These are phyloP conservation scores for Starmerella tilneyi DNA, from an alignment of 805 yeast genomes.

Conservation along the genomic window DNA sequence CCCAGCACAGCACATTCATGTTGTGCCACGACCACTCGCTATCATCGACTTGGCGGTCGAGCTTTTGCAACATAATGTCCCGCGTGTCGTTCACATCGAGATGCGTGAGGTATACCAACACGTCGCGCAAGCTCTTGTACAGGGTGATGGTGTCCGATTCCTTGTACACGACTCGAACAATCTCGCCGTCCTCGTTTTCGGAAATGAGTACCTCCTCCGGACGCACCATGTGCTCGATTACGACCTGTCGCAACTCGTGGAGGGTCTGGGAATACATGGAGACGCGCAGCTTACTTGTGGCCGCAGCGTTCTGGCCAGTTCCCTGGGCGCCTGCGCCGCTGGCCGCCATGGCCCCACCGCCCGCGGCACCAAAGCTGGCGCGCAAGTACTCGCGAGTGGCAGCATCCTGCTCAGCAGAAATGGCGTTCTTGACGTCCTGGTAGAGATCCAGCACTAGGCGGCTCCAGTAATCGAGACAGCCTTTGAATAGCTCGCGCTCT, in stretches of 20 bases:
- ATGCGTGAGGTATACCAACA: slow-evolving; percentile 87
- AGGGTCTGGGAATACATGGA: slow-evolving; percentile 71
- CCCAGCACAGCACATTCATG: slow-evolving; percentile 96
- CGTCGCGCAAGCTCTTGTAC: slow-evolving; percentile 92
- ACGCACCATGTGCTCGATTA: slow-evolving; percentile 94
- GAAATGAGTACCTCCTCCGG: slow-evolving; percentile 97
- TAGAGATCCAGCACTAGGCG: slow-evolving; percentile 72
- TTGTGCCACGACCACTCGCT: slow-evolving; percentile 99
- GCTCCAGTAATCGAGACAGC: slow-evolving; percentile 91
- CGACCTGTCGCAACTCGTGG: slow-evolving; percentile 77
- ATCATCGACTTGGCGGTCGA: slow-evolving; percentile 88
- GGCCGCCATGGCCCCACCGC: slow-evolving; percentile 25
- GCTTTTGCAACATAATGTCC: slow-evolving; percentile 81
- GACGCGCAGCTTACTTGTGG: slow-evolving; percentile 45
- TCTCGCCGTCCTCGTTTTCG: slow-evolving; percentile 98
- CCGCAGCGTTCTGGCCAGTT: slow-evolving; percentile 48
- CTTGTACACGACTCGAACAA: slow-evolving; percentile 91
- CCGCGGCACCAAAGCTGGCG: slow-evolving; percentile 28
- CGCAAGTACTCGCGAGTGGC: slow-evolving; percentile 49
- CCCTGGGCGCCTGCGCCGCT: slow-evolving; percentile 42
- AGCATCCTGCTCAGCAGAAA: slow-evolving; percentile 62
- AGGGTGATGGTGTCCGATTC: slow-evolving; percentile 95
- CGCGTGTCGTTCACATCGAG: slow-evolving; percentile 91
- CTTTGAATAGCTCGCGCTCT: slow-evolving; percentile 91
- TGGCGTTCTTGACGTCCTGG: slow-evolving; percentile 74